These are phyloP conservation scores for Canavalia gladiata DNA, from an alignment of 306 rosid genomes.

Conservation along the genomic window DNA sequence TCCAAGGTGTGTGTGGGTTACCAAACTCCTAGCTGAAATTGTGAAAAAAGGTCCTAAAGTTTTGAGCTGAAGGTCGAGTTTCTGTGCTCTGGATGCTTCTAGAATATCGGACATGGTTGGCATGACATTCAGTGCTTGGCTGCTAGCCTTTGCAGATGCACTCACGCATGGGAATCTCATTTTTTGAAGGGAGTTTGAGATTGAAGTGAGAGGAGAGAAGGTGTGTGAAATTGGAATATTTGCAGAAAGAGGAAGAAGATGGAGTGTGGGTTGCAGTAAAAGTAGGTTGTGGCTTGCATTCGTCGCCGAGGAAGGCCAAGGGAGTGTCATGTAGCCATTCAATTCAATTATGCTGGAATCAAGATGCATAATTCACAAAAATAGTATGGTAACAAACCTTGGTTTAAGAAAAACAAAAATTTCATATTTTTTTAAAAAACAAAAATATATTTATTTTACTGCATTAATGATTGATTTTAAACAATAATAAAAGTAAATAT, in stretches of 20 bases:
- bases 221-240: constrained; percentile 22
- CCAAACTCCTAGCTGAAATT: constrained; percentile 76
- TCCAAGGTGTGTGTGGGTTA: constrained; percentile 68
- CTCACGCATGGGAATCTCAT: not conserved
- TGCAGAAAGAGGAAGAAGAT: constrained; percentile 34
- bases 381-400: too few species aligned
- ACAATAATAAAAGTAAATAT: too few species aligned
- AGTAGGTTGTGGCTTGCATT: constrained; percentile 15
- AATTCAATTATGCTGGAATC: not conserved
- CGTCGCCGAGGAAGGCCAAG: constrained; percentile 15
- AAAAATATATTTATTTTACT: too few species aligned
- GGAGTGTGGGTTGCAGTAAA: constrained; percentile 36
- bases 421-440: too few species aligned
- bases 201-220: not conserved
- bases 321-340: not conserved
- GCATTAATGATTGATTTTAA: too few species aligned
- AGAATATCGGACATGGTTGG: constrained; percentile 84
- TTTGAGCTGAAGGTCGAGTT: constrained; percentile 71
- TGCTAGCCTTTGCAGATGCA: not conserved
- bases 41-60: constrained; percentile 90
- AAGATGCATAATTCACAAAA: too few species aligned
- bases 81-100: constrained; percentile 72
- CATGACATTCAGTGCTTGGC: constrained; percentile 4
- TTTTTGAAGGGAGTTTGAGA: constrained; percentile 30
- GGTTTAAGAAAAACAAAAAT: too few species aligned